A percentile compares a stretch with the other conserved stretches of the same genome.
These are phyloP conservation scores for Dacryopinax primogenitus DNA, from an alignment of 768 basidiomycete genomes.

Conservation along the genomic window DNA sequence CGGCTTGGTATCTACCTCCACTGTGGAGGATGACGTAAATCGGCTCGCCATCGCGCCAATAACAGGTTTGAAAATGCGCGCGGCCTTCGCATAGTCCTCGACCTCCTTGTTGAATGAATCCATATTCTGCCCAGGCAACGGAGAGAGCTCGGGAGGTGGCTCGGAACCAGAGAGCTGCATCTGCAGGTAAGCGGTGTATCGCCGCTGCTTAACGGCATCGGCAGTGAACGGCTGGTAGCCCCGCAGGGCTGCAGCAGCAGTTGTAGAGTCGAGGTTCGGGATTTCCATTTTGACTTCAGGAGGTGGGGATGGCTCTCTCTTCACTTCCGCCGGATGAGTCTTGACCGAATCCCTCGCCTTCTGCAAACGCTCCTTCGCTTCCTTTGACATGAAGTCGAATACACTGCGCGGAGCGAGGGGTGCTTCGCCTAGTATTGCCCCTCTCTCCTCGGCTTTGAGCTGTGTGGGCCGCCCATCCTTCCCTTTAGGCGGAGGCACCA, in stretches of 20 bases:
- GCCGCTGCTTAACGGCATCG: conserved; percentile 65
- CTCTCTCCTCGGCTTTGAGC: conserved; percentile 45
- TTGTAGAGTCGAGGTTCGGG: conserved; percentile 55
- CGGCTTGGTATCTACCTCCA: conserved; percentile 52
- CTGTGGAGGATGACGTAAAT: conserved; percentile 69
- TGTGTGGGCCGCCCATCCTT: not conserved
- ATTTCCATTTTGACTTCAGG: conserved; percentile 34
- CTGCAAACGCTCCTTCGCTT: conserved; percentile 75
- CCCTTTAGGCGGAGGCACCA: not conserved
- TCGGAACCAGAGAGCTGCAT: conserved; percentile 46
- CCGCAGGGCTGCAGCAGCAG: conserved; percentile 71
- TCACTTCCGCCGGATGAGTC: conserved; percentile 12
- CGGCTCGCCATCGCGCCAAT: conserved; percentile 84
- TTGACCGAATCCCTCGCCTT: conserved; percentile 28
- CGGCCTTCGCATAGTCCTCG: conserved; percentile 74
- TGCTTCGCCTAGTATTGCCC: conserved; percentile 68
- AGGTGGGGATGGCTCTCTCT: conserved; percentile 18
- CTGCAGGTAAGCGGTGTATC: conserved; percentile 70
- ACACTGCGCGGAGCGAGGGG: conserved; percentile 66
- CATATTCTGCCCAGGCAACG: conserved; percentile 43
- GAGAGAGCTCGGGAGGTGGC: conserved; percentile 36
- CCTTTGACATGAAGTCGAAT: conserved; percentile 88
- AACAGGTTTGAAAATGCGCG: conserved; percentile 81
- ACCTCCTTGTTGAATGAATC: conserved; percentile 74
- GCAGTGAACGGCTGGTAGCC: conserved; percentile 83